Conservation (phyloP, 768 basidiomycete genomes). For the Cyclocybe aegerita region DNA sequence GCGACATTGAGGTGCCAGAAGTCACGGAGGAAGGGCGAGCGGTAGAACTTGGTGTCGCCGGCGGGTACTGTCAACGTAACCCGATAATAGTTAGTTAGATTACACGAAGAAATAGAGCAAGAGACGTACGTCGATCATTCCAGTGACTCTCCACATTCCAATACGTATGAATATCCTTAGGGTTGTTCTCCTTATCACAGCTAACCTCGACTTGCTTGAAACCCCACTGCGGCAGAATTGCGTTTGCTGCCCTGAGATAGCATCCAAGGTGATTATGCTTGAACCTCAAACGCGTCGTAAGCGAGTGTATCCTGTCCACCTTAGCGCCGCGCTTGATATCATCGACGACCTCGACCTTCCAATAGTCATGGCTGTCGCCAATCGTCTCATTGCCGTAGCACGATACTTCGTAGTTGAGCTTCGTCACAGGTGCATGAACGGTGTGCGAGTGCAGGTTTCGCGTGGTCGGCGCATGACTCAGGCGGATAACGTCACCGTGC, state of each 20-base stretch:
- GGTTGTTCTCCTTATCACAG: constrained; percentile 87
- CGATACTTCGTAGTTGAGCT: constrained; percentile 88
- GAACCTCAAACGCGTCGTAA: constrained; percentile 90
- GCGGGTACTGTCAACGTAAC: constrained; percentile 61
- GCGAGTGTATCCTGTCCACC: constrained; percentile 74
- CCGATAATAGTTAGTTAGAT: neutral
- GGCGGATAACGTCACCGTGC: constrained; percentile 76
- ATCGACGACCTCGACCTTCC: constrained; percentile 93
- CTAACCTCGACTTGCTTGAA: constrained; percentile 98
- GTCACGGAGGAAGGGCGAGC: constrained; percentile 91
- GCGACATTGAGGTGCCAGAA: constrained; percentile 99
- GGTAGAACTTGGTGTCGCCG: constrained; percentile 81
- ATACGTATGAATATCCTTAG: constrained; percentile 79
- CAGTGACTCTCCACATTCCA: constrained; percentile 99
- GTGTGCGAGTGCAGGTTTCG: constrained; percentile 93
- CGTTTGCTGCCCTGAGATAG: constrained; percentile 88
- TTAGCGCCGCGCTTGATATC: constrained; percentile 70
- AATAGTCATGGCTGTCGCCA: constrained; percentile 88
- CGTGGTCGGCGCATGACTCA: constrained; percentile 79
- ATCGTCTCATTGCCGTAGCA: constrained; percentile 90
- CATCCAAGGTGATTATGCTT: constrained; percentile 77
- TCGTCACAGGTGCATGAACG: constrained; percentile 85
- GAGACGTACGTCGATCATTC: constrained; percentile 85
- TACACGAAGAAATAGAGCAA: constrained; percentile 2
- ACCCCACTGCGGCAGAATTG: constrained; percentile 93